Conservation (phyloP, 164 flowering plant species). For the Piper betle region DNA sequence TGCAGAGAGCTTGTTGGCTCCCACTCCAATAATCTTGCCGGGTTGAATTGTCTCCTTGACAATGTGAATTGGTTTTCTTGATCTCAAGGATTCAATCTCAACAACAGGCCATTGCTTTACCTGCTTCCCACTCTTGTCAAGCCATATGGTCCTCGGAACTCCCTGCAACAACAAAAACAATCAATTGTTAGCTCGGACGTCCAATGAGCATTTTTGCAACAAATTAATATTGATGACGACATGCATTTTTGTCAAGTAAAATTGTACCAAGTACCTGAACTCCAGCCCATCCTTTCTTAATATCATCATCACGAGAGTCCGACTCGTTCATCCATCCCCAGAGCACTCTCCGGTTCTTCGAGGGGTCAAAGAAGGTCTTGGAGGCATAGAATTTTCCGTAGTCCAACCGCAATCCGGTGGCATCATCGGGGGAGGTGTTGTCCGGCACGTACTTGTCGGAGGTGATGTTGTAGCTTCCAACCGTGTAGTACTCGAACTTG, state of each 20-base stretch:
- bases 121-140: conserved; percentile 50
- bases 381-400: conserved; percentile 96
- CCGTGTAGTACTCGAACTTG: conserved; percentile 59
- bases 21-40: conserved; percentile 36
- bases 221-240: too few relatives aligned
- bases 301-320: conserved; percentile 21
- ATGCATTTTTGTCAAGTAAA: background rate
- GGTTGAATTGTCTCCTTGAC: conserved; percentile 14
- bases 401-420: conserved; percentile 62
- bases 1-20: conserved; percentile 40
- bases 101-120: conserved; percentile 70
- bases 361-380: conserved; percentile 59
- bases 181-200: too few relatives aligned
- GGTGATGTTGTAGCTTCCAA: conserved; percentile 32
- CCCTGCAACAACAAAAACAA: conserved; percentile 15
- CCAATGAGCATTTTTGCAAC: too few relatives aligned
- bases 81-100: conserved; percentile 49
- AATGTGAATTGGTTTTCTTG: conserved; percentile 14
- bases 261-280: conserved; percentile 42
- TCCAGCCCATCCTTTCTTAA: conserved; percentile 80
- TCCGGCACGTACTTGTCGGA: conserved; percentile 56
- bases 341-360: conserved; percentile 52
- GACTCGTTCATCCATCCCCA: conserved; percentile 98
- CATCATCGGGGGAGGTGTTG: conserved; percentile 32
- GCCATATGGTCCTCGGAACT: conserved; percentile 69